Conservation (phyloP, 1,284 basidiomycete genomes). For the Rhodotorula glutinis region DNA sequence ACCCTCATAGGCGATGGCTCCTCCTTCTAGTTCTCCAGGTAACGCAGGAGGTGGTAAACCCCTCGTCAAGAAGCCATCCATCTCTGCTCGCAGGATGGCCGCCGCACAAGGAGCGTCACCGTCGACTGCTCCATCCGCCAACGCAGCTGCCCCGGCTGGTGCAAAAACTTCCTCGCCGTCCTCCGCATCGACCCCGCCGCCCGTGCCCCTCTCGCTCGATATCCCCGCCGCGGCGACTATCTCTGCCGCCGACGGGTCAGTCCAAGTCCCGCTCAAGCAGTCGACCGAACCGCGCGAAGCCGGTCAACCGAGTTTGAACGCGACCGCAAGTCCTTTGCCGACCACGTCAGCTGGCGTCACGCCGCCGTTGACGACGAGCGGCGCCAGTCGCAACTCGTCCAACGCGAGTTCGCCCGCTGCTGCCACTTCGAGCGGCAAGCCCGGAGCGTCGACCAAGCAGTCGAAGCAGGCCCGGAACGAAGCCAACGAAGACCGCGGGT, state of each 20-base stretch:
- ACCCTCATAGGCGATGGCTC: too few relatives aligned
- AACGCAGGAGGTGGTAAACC: too few relatives aligned
- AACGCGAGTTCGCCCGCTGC: too few relatives aligned
- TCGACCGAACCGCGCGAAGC: slow-evolving; percentile 18
- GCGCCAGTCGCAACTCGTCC: neutral
- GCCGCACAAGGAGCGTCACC: too few relatives aligned
- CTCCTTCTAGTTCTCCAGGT: too few relatives aligned
- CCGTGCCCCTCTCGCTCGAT: slow-evolving; percentile 10
- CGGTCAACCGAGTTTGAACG: slow-evolving; percentile 25
- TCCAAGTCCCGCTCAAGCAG: slow-evolving; percentile 21
- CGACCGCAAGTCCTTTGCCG: slow-evolving; percentile 19
- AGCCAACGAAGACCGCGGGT: slow-evolving; percentile 26
- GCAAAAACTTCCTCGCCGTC: neutral
- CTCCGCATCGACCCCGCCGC: neutral
- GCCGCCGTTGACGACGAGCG: slow-evolving; percentile 15
- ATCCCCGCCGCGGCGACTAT: neutral
- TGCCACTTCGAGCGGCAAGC: too few relatives aligned
- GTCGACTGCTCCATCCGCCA: too few relatives aligned
- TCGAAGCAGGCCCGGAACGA: slow-evolving; percentile 4
- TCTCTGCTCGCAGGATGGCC: slow-evolving; percentile 22
- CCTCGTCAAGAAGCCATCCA: neutral
- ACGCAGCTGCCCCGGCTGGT: too few relatives aligned
- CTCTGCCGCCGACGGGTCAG: neutral
- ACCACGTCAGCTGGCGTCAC: slow-evolving; percentile 7
- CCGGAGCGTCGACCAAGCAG: neutral